These are phyloP conservation scores for Hemisphaericaspora subhashii DNA, from an alignment of 1,139 yeast genomes.

Conservation along the genomic window DNA sequence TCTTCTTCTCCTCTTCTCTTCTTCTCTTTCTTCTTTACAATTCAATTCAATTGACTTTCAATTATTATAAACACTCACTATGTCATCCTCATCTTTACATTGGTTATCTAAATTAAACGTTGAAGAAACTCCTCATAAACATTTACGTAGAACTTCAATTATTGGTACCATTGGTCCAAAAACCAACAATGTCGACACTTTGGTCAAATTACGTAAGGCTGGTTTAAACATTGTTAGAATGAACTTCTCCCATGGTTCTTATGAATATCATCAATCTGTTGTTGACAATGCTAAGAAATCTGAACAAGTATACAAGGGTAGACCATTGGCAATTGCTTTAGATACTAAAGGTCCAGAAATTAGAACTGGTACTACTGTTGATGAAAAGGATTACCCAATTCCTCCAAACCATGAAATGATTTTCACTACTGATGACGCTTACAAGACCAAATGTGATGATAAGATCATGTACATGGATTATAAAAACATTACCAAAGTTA, in stretches of 20 bases:
- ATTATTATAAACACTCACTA: constrained; percentile 8
- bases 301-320: constrained; percentile 84
- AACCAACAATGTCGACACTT: constrained; percentile 84
- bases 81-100: constrained; percentile 38
- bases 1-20: constrained; percentile 1
- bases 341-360: constrained; percentile 99
- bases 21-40: constrained; percentile 3
- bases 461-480: constrained; percentile 87
- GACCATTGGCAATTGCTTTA: constrained; percentile 97
- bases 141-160: constrained; percentile 91
- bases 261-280: constrained; percentile 96
- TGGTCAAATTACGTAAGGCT: constrained; percentile 89
- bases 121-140: constrained; percentile 75
- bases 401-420: constrained; percentile 85
- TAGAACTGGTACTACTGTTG: constrained; percentile 93
- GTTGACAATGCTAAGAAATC: constrained; percentile 95
- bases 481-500: constrained; percentile 93
- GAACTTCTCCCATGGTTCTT: constrained; percentile 98
- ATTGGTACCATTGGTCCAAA: constrained; percentile 98
- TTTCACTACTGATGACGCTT: constrained; percentile 87
- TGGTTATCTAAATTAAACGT: constrained; percentile 89
- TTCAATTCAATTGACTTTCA: constrained; percentile 1
- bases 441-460: constrained; percentile 70
- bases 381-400: constrained; percentile 78
- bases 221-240: constrained; percentile 97